phyloP scores from a whole-genome alignment of 768 basidiomycete genomes.

The Calocybe gangraenosa region DNA sequence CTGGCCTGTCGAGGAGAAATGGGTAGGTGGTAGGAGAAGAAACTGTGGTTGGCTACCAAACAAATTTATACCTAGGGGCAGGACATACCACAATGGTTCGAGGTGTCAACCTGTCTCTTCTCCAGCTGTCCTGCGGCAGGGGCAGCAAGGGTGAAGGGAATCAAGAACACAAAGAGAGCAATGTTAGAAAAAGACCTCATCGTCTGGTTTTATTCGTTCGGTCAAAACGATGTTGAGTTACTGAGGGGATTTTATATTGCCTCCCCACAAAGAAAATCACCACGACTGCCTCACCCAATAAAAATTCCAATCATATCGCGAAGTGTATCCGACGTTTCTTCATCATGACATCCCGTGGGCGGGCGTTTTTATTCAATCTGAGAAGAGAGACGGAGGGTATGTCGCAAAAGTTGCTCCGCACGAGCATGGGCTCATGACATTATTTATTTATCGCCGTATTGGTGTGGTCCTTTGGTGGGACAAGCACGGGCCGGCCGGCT shows the following conservation, averaged over 20 bases:
- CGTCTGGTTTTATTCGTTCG: background rate
- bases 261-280: no score
- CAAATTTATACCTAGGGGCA: no score
- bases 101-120: constrained; percentile 31
- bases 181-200: constrained; percentile 24
- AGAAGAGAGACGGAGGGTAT: no score
- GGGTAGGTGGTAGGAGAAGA: no score
- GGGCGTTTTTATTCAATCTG: no score
- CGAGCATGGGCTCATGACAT: no score
- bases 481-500: no score
- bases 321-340: constrained; percentile 14
- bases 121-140: constrained; percentile 23
- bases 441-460: no score
- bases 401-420: no score
- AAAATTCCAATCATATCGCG: background rate
- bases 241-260: background rate
- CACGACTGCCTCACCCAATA: constrained; percentile 15
- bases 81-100: constrained; percentile 31
- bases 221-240: background rate
- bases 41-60: no score
- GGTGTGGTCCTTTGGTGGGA: no score
- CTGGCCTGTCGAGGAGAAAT: constrained; percentile 36
- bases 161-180: constrained; percentile 23
- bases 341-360: no score
- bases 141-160: constrained; percentile 26